Evolutionary conservation across 2,329 filamentous ascomycete species (phyloP).

Genomic region (Nigrospora osmanthi): DNA sequence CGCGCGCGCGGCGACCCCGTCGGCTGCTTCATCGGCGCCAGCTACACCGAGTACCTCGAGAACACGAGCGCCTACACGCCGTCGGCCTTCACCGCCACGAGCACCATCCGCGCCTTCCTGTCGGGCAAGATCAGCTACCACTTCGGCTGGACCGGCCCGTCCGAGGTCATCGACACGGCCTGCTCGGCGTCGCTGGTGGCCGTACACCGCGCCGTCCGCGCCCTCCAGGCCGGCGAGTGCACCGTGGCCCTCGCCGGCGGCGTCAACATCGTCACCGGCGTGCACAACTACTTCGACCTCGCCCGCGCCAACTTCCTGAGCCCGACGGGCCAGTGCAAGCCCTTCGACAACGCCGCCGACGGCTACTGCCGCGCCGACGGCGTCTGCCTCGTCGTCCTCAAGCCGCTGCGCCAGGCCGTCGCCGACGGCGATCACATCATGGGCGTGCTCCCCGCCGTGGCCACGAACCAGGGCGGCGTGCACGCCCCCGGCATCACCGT

Average conservation of each 20-base stretch:
- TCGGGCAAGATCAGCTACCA: constrained; percentile 23
- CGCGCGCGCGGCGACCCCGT: constrained; percentile 8
- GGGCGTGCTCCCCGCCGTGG: constrained; percentile 29
- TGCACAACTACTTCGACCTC: constrained; percentile 13
- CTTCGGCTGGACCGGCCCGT: constrained; percentile 27
- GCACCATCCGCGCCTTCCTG: constrained; percentile 22
- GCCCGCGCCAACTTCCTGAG: constrained; percentile 29
- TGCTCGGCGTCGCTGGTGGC: constrained; percentile 27
- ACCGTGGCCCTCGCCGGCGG: constrained; percentile 28
- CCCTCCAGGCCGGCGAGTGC: constrained; percentile 21
- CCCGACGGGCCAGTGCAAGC: constrained; percentile 36
- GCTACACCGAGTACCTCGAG: constrained; percentile 14
- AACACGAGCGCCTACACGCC: constrained; percentile 14
- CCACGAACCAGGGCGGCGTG: constrained; percentile 23
- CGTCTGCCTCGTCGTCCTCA: constrained; percentile 39
- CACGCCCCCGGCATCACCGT: constrained; percentile 17
- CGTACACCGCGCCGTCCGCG: constrained; percentile 22
- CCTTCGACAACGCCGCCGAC: constrained; percentile 38
- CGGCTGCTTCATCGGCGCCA: constrained; percentile 17
- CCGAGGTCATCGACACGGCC: constrained; percentile 25
- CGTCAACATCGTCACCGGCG: constrained; percentile 26
- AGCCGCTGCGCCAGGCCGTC: constrained; percentile 38
- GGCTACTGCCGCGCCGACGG: constrained; percentile 48
- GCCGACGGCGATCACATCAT: constrained; percentile 41
- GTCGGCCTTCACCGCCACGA: constrained; percentile 23